Base-by-base conservation (phyloP, 176 grass and related monocot species). In the Juncus effusus region DNA sequence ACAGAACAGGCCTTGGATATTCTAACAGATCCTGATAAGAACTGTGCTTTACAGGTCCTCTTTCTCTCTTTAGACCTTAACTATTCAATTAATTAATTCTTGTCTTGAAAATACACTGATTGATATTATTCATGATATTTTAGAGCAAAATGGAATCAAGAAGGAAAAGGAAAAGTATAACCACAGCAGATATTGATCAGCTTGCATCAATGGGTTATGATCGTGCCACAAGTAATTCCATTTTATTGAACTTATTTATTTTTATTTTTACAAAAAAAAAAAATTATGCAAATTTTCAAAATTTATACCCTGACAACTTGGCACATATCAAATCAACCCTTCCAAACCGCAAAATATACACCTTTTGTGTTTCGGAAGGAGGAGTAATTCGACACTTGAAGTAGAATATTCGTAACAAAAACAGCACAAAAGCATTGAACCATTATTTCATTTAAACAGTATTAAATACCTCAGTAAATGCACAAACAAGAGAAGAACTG, bases 11-110 rank as follows among this genome's bases (percentile, higher is more conserved):
- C 94, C 44, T 76, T 93, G 62, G 88, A 99, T 84, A 38, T 90
- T 65, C 67, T 99, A 64, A 99, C 94, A 80, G 79, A 99, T 82
- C 88, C 94, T 76, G 94, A 93, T 37, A 41, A 79, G 75, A 99
- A 99, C 14, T 90, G 83, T 72, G 38, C 13, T 19, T 63, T 99
- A 60, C 94, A 93, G 78, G 94, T 99, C 79, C 64, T 45, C 54
- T 10, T 12, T 83, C 12, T 4, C 15, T 41, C 36, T 59, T 40
- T 73, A 55, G 15, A 12, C 53, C 70, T 51, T 67, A 47, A 47
- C 44, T 47, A 47, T 47, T 47, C 44, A 47, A 47, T 47, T 6
- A 47, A 47, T 47, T 47, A 9, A 47, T 47, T 5, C 19, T 28
- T 28, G 19, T 28, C 19, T 28, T 28, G 19, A 28, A 28, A 28